Evolutionary conservation across 2,329 filamentous ascomycete genomes (phyloP), one percentile per base, ranked within the genome.

Genomic region (Neonectria sp.): DNA sequence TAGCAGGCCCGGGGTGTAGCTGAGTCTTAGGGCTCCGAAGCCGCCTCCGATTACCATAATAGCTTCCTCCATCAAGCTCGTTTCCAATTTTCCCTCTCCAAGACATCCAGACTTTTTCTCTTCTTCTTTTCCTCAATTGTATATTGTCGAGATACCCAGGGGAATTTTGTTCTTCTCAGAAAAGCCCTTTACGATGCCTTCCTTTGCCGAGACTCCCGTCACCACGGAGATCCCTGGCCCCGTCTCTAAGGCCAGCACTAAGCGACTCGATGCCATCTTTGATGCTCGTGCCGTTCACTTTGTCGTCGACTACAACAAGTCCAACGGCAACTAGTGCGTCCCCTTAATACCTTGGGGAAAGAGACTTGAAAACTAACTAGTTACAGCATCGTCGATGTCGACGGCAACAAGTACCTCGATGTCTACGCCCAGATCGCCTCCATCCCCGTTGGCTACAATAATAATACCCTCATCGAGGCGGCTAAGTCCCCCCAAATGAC

Each of bases 361-460:
- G 21, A 21, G 21, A 21, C 21, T 21, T 21, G 21, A 21, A 21
- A 21, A 21, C 21, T 21, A 21, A 21, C 2, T 21, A 21, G 21
- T 21, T 21, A 21, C 21, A 21, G 21, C 76, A 83, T 86, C 67
- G 81, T 84, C 60, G 85, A 86, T 73, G 81, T 83, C 58, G 85
- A 86, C 68, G 85, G 84, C 74, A 86, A 86, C 78, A 79, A 81
- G 43, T 82, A 82, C 68, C 80, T 86, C 56, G 84, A 86, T 79
- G 84, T 86, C 63, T 93, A 94, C 80, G 91, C 93, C 57, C 93
- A 95, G 81, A 95, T 95, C 78, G 93, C 93, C 65, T 95, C 92
- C 27, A 95, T 95, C 73, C 92, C 93, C 11, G 89, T 95, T 55
- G 93, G 93, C 69, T 95, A 95, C 87, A 95, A 92, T 86, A 95